Base-by-base conservation (phyloP, 75 land plant species). In the Pinus tabuliformis region DNA sequence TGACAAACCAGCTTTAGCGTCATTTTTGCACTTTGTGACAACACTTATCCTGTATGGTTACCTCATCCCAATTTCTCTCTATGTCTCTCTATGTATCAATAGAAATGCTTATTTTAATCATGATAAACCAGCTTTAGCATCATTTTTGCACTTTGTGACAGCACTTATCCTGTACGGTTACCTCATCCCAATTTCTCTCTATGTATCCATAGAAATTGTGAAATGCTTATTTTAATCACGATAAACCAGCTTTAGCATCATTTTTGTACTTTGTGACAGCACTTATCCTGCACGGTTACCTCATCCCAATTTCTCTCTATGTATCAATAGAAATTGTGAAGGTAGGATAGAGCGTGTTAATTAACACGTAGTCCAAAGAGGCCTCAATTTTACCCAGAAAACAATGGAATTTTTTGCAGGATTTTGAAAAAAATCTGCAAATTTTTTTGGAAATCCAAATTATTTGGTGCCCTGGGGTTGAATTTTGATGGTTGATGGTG, bases 291-390 rank as follows among this genome's bases (percentile, higher is more conserved):
- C n/a, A n/a, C n/a, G n/a, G 79, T 28, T 86, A 83, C 77, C 81
- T 86, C 20, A 86, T 86, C 37, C 86, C 86, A 1, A 86, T 86
- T 14, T 86, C 86, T 20, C 81, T 86, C 37, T 83, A 86, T 74
- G 81, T 86, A n/a, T 80, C 88, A 16, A 83, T 86, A 17, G 88
- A 86, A 74, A 82, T 86, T 22, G 88, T 86, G n/a, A 86, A 86
- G 62, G 71, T 83, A 7, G 26, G 80, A 58, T 91, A 90, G 80
- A 81, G 86, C 33, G 70, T 74, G 37, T 90, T 90, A 26, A n/a
- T n/a, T n/a, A n/a, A n/a, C n/a, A n/a, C n/a, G n/a, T n/a, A n/a
- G n/a, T n/a, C n/a, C n/a, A n/a, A n/a, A n/a, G n/a, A n/a, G n/a
- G n/a, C n/a, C n/a, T n/a, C n/a, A n/a, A n/a, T n/a, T n/a, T n/a